phyloP scores from a whole-genome alignment of 2,329 filamentous ascomycete species.

The Leptographium lundbergii region DNA sequence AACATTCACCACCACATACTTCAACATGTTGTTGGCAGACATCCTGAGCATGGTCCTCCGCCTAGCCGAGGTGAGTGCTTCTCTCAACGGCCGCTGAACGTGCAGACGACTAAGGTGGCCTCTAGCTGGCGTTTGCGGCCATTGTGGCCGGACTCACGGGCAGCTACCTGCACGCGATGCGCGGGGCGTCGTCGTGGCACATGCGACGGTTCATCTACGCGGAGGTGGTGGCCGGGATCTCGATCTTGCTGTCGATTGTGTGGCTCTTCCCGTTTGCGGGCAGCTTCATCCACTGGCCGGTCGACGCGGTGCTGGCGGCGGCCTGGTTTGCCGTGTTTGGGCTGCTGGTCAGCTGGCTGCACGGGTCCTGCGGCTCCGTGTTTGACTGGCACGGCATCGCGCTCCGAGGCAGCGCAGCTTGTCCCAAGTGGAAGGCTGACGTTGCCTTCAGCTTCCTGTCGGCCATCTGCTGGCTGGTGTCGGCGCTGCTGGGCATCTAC shows the following conservation, averaged over 20 bases:
- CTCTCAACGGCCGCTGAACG: not conserved
- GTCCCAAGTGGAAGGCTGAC: conserved; percentile 56
- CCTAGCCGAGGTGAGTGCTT: conserved; percentile 25
- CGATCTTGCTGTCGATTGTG: conserved; percentile 55
- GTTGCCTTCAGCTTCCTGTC: conserved; percentile 62
- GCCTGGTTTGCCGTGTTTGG: conserved; percentile 61
- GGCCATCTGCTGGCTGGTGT: conserved; percentile 57
- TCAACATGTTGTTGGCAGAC: conserved; percentile 39
- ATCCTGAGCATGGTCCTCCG: conserved; percentile 45
- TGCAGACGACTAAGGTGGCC: too few species aligned
- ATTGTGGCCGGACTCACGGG: conserved; percentile 61
- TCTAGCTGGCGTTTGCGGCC: conserved; percentile 50
- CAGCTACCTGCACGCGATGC: conserved; percentile 43
- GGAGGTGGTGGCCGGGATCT: conserved; percentile 55
- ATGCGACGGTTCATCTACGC: conserved; percentile 62
- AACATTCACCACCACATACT: not conserved
- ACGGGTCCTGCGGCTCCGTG: conserved; percentile 38
- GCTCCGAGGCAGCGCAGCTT: conserved; percentile 35
- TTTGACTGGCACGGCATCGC: conserved; percentile 48
- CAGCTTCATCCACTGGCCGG: conserved; percentile 57
- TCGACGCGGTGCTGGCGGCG: conserved; percentile 56
- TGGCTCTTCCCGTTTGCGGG: conserved; percentile 61
- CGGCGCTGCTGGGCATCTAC: conserved; percentile 43
- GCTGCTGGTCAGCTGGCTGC: conserved; percentile 43
- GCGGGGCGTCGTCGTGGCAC: conserved; percentile 35